These are phyloP conservation scores for Aspergillus neotritici DNA, from an alignment of 2,329 filamentous ascomycete genomes.

Conservation along the genomic window DNA sequence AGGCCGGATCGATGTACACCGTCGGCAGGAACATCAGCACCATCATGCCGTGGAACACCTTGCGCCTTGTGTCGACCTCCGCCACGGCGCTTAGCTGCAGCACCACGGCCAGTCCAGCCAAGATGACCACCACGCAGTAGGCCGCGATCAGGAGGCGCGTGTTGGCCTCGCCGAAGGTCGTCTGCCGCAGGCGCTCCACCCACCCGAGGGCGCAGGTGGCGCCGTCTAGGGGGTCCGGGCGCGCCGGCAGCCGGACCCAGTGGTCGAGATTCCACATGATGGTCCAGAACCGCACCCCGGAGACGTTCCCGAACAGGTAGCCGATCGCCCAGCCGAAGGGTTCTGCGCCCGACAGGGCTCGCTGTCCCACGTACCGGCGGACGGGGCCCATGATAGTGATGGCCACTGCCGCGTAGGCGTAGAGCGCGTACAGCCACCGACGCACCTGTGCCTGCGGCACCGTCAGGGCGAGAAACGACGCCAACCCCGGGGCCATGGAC, in stretches of 20 bases:
- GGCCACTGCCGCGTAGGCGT: conserved; percentile 65
- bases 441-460: conserved; percentile 67
- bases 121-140: conserved; percentile 68
- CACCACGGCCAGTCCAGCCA: conserved; percentile 66
- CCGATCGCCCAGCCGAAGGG: conserved; percentile 89
- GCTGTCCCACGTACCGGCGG: conserved; percentile 60
- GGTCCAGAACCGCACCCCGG: conserved; percentile 65
- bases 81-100: conserved; percentile 68
- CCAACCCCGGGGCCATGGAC: conserved; percentile 57
- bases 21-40: conserved; percentile 89
- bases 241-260: conserved; percentile 68
- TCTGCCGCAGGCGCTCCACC: conserved; percentile 60
- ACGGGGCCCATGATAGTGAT: conserved; percentile 65
- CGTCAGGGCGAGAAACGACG: conserved; percentile 75
- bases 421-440: conserved; percentile 78
- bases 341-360: conserved; percentile 66
- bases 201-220: conserved; percentile 51
- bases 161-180: conserved; percentile 67
- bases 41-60: conserved; percentile 98
- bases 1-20: conserved; percentile 79
- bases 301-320: conserved; percentile 78
- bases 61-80: conserved; percentile 91
- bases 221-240: conserved; percentile 26
- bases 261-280: conserved; percentile 61
- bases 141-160: conserved; percentile 68